These are phyloP conservation scores for Fusarium graminum DNA, from an alignment of 2,329 filamentous ascomycete species.

Conservation along the genomic window DNA sequence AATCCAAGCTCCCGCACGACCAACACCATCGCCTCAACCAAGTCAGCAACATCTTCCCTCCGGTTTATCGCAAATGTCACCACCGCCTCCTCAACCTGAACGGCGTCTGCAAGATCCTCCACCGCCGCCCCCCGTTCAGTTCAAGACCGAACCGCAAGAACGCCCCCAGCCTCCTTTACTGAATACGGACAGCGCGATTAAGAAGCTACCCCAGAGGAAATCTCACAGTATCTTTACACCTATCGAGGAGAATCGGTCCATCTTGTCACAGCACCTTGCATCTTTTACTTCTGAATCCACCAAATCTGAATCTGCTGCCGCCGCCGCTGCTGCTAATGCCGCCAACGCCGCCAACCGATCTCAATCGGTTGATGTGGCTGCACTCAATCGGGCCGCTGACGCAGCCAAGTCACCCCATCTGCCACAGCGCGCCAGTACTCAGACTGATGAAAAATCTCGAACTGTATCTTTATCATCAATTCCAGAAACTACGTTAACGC, in stretches of 20 bases:
- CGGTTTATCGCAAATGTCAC: conserved; percentile 64
- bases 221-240: conserved; percentile 96
- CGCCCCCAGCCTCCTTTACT: conserved; percentile 61
- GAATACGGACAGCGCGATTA: conserved; percentile 66
- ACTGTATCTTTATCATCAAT: conserved; percentile 70
- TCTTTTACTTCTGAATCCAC: conserved; percentile 69
- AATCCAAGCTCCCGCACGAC: conserved; percentile 60
- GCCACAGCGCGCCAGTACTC: conserved; percentile 63
- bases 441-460: conserved; percentile 61
- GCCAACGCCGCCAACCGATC: conserved; percentile 61
- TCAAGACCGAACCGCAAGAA: conserved; percentile 63
- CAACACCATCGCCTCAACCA: conserved; percentile 71
- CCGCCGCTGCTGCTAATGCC: conserved; percentile 48
- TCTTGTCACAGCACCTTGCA: conserved; percentile 85
- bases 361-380: conserved; percentile 74
- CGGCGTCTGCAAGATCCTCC: conserved; percentile 65
- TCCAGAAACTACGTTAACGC: conserved; percentile 74
- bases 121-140: conserved; percentile 65
- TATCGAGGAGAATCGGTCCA: conserved; percentile 91
- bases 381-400: conserved; percentile 65
- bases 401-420: conserved; percentile 67
- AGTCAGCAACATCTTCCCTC: conserved; percentile 65
- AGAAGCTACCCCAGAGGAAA: conserved; percentile 79
- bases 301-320: conserved; percentile 54
- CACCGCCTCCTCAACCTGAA: conserved; percentile 64